Base-by-base conservation (phyloP, 306 rosid species). In the Crotalaria pallida region DNA sequence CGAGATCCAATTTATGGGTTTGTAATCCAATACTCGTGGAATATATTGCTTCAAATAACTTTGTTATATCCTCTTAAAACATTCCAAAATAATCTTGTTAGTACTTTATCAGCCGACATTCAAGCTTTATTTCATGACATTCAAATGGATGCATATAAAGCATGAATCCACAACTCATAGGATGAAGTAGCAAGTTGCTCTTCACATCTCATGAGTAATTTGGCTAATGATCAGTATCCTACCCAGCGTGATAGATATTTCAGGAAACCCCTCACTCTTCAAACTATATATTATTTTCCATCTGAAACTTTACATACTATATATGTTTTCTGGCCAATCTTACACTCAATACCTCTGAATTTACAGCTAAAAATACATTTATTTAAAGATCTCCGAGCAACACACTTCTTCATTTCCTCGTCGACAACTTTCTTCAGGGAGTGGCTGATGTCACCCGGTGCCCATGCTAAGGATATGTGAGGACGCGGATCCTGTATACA, bases 381-480 rank as follows among this genome's bases (percentile, higher is more conserved):
- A 50, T 74, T 83, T 2, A 31, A 49, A n/a, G 87, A 73, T 48
- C 70, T 83, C 45, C 83, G 82, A 15, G 52, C 66, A 8, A 43
- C 26, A 40, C 44, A 58, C 63, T 68, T 74, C 66, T 74, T 85
- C 24, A 73, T 60, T 83, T 85, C 92, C 36, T 81, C 83, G 13
- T 79, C 76, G 26, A 88, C 74, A n/a, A 52, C 63, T 80, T 77
- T 78, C 84, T 84, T 80, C 58, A 90, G 71, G 67, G 91, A 62
- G 62, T 81, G 72, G 74, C 76, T 33, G 3, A 82, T 72, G 77
- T 93, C 92, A 6, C 90, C 97, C 57, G 58, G 19, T 66, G 97
- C 88, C 98, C 98, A 93, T 17, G 89, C 92, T 62, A 93, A 41
- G 7, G 98, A 93, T 73, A 90, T 90, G 70, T 88, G 97, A 59